phyloP scores from a whole-genome alignment of 305 asterid species.

The Petunia hybrid region DNA sequence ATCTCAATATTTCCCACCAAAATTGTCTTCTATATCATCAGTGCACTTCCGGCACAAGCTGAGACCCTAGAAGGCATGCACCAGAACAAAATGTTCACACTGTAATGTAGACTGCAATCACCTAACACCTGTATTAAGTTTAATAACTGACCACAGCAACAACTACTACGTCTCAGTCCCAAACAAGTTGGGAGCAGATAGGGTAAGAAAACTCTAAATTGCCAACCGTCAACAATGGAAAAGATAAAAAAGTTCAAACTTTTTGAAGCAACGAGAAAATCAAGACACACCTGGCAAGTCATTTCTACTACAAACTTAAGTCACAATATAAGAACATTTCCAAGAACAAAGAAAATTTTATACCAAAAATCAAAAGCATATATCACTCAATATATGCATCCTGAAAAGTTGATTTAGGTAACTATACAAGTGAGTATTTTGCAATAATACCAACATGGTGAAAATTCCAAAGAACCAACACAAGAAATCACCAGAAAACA shows the following conservation, averaged over 20 bases:
- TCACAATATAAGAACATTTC: constrained; percentile 13
- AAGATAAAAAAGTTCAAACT: constrained; percentile 23
- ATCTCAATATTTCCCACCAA: not conserved
- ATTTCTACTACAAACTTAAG: constrained; percentile 5
- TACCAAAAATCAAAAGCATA: not conserved
- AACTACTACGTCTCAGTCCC: not conserved
- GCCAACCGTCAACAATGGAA: constrained; percentile 26
- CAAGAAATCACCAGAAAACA: not conserved
- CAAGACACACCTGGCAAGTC: constrained; percentile 2
- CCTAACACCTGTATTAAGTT: not conserved
- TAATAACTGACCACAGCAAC: not conserved
- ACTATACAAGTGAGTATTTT: not conserved
- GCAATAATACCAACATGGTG: not conserved
- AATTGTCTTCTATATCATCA: not conserved
- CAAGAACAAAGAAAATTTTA: constrained; percentile 12
- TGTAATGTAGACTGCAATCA: not conserved
- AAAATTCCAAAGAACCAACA: not conserved
- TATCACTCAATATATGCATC: not conserved
- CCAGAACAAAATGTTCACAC: not conserved
- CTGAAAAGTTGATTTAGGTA: not conserved
- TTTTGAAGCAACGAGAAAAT: constrained; percentile 24
- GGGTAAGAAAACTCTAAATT: not conserved
- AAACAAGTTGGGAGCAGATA: not conserved
- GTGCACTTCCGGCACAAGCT: not conserved
- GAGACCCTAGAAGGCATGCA: not conserved